Percentiles rank a stretch among this genome's conserved stretches.
phyloP scores from a whole-genome alignment of 345 rosid species.

The Eucalyptus marginata region DNA sequence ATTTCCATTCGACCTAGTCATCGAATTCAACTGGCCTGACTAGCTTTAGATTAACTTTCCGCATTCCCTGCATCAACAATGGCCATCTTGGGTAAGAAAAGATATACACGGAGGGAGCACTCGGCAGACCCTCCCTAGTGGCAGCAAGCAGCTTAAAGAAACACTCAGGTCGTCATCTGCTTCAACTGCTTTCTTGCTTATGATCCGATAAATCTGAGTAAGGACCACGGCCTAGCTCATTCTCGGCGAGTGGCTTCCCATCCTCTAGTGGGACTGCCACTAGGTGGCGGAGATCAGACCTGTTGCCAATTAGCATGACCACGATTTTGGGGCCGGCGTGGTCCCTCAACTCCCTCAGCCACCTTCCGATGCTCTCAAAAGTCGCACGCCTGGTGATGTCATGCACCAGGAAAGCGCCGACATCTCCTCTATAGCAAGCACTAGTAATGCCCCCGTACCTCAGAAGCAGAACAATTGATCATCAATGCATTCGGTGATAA shows the following conservation, averaged over 20 bases:
- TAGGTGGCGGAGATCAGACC: constrained; percentile 37
- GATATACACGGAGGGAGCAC: neutral
- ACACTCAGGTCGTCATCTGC: constrained; percentile 17
- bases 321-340: constrained; percentile 40
- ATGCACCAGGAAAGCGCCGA: constrained; percentile 37
- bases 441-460: constrained; percentile 44
- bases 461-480: neutral
- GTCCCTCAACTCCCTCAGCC: constrained; percentile 37
- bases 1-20: neutral
- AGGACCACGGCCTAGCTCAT: constrained; percentile 29
- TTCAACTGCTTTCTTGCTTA: constrained; percentile 32
- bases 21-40: neutral
- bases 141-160: neutral
- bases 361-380: constrained; percentile 26
- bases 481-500: neutral
- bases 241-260: constrained; percentile 23
- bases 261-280: constrained; percentile 34
- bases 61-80: neutral
- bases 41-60: neutral
- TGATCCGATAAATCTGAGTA: constrained; percentile 23
- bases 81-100: neutral
- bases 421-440: constrained; percentile 44
- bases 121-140: neutral
- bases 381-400: constrained; percentile 36
- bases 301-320: constrained; percentile 43